Conservation (phyloP, 2,329 filamentous ascomycete genomes). For the Penicillium sp. region DNA sequence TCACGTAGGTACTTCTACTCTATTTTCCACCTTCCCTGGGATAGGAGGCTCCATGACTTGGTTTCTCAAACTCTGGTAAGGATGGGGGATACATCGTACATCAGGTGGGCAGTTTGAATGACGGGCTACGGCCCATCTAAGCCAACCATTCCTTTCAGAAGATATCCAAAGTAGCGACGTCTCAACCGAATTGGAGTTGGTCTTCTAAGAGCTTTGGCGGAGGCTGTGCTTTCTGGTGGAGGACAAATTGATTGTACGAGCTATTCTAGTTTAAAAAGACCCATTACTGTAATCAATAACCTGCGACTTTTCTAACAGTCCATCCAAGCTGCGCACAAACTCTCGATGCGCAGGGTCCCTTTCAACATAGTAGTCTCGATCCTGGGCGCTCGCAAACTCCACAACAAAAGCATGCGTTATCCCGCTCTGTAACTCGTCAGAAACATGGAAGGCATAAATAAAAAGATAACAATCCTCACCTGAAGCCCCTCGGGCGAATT, state of each 20-base stretch:
- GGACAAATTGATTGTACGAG: neutral
- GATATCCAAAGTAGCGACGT: no score
- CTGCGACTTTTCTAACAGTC: constrained; percentile 40
- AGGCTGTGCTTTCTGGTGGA: neutral
- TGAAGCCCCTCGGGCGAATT: constrained; percentile 54
- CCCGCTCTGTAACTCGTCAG: constrained; percentile 53
- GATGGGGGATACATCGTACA: no score
- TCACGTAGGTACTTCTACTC: neutral
- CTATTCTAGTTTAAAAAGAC: constrained; percentile 25
- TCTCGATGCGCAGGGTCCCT: constrained; percentile 67
- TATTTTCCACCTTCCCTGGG: neutral
- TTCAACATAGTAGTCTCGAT: constrained; percentile 71
- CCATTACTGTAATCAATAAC: constrained; percentile 42
- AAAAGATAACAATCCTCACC: constrained; percentile 42
- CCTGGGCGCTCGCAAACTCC: constrained; percentile 66
- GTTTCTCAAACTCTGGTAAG: no score
- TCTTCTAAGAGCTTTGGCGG: neutral
- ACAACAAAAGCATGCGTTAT: constrained; percentile 73
- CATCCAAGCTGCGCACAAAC: constrained; percentile 56
- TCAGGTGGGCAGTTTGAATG: no score
- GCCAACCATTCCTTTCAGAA: no score
- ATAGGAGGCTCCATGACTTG: neutral
- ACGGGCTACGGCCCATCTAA: no score
- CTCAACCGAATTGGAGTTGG: no score
- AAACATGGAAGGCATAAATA: neutral